Percentiles rank a stretch among this genome's conserved stretches.
phyloP scores from a whole-genome alignment of 2,329 filamentous ascomycete species.

The Fusarium caatingaense region DNA sequence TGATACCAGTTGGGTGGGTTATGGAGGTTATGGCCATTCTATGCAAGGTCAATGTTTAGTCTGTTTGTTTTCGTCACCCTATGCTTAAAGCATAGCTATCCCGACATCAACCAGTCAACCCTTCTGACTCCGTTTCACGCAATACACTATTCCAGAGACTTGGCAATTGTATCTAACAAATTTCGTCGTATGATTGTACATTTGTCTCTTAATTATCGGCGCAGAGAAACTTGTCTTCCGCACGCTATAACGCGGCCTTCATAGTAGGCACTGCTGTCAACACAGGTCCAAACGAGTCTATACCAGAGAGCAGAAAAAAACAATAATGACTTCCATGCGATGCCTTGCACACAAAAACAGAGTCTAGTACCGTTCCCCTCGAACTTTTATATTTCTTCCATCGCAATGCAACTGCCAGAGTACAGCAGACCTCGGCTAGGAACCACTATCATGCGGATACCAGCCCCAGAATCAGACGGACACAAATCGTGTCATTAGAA shows the following conservation, averaged over 20 bases:
- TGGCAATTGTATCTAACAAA: not conserved
- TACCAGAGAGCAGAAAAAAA: constrained; percentile 28
- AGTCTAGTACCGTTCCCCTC: constrained; percentile 34
- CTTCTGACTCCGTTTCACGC: not conserved
- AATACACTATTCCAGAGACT: not conserved
- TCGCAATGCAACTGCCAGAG: constrained; percentile 36
- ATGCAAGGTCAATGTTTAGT: not conserved
- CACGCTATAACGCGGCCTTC: not conserved
- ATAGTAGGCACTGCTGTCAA: not conserved
- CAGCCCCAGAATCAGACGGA: constrained; percentile 38
- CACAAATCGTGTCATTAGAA: constrained; percentile 43
- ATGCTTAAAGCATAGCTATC: not conserved
- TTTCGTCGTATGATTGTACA: not conserved
- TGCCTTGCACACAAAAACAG: constrained; percentile 20
- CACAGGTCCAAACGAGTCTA: constrained; percentile 31
- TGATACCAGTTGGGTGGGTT: not conserved
- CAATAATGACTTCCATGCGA: constrained; percentile 19
- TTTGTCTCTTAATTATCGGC: not conserved
- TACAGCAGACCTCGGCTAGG: constrained; percentile 7
- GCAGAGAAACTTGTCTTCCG: constrained; percentile 11
- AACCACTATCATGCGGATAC: constrained; percentile 38
- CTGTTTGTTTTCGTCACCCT: not conserved
- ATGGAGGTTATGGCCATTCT: not conserved
- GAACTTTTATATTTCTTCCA: constrained; percentile 37
- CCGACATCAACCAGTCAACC: not conserved